These are phyloP conservation scores for Daedalea quercina DNA, from an alignment of 768 basidiomycete genomes.

Conservation along the genomic window DNA sequence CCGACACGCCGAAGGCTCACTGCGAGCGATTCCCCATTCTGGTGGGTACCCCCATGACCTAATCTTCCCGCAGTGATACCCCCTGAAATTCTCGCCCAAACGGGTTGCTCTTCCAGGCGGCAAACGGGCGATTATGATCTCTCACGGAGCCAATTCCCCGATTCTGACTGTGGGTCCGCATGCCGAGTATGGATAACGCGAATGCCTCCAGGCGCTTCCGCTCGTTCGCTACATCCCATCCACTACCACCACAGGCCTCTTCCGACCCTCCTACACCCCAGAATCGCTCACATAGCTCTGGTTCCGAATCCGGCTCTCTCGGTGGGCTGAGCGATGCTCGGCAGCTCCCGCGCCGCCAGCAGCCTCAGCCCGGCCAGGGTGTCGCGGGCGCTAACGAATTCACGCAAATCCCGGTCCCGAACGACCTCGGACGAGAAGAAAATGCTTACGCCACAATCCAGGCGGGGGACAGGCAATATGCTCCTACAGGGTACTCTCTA, in stretches of 20 bases:
- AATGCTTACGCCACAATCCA: neutral
- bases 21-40: no score
- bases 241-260: neutral
- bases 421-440: neutral
- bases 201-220: neutral
- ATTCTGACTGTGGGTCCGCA: neutral
- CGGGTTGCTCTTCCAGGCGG: neutral
- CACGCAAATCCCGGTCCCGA: neutral
- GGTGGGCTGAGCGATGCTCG: neutral
- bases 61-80: neutral
- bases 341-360: neutral
- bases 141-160: neutral
- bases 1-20: no score
- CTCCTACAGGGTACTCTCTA: neutral
- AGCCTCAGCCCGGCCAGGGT: neutral
- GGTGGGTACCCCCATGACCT: neutral
- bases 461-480: neutral
- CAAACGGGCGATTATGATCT: neutral
- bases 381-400: neutral
- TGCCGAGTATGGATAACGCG: neutral
- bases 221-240: neutral
- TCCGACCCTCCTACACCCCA: neutral
- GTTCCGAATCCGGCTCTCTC: neutral
- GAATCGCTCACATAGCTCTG: neutral
- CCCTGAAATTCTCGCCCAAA: neutral